Evolutionary conservation across 768 basidiomycete genomes (phyloP).

Genomic region (Hebeloma cylindrosporum): DNA sequence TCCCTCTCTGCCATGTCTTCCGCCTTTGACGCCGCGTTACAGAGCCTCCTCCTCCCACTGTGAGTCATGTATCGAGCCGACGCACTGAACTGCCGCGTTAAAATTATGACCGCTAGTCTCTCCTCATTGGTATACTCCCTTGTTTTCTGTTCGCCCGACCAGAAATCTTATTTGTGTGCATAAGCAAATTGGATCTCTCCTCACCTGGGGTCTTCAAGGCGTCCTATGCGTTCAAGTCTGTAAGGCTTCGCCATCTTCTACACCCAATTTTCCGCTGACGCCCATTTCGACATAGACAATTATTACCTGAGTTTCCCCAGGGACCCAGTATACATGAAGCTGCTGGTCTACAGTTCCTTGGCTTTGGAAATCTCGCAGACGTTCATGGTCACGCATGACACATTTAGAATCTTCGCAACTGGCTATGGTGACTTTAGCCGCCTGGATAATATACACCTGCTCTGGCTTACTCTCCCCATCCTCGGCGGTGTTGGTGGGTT

Average conservation of each 20-base stretch:
- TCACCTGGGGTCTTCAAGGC: constrained; percentile 31
- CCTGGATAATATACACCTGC: constrained; percentile 25
- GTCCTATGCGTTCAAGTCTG: constrained; percentile 33
- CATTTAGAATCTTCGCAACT: constrained; percentile 25
- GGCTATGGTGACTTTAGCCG: constrained; percentile 25
- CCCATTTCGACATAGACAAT: constrained; percentile 20
- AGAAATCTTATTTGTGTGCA: background rate
- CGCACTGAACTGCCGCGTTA: background rate
- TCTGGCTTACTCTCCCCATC: constrained; percentile 31
- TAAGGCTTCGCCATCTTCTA: constrained; percentile 15
- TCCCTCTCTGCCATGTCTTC: constrained; percentile 11
- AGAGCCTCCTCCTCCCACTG: constrained; percentile 9
- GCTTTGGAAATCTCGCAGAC: constrained; percentile 31
- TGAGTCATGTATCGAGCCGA: constrained; percentile 1
- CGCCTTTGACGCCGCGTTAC: constrained; percentile 8
- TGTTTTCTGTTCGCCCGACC: background rate
- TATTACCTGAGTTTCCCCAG: constrained; percentile 33
- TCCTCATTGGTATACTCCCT: constrained; percentile 14
- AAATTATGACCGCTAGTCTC: constrained; percentile 4
- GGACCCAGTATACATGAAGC: constrained; percentile 27
- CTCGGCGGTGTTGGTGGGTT: constrained; percentile 26
- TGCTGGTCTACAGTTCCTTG: constrained; percentile 25
- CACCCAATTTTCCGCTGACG: background rate
- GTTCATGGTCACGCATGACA: constrained; percentile 26
- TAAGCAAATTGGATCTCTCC: constrained; percentile 27